Evolutionary conservation across 495 filamentous ascomycete species (phyloP).

Genomic region (Neurospora intermedia): DNA sequence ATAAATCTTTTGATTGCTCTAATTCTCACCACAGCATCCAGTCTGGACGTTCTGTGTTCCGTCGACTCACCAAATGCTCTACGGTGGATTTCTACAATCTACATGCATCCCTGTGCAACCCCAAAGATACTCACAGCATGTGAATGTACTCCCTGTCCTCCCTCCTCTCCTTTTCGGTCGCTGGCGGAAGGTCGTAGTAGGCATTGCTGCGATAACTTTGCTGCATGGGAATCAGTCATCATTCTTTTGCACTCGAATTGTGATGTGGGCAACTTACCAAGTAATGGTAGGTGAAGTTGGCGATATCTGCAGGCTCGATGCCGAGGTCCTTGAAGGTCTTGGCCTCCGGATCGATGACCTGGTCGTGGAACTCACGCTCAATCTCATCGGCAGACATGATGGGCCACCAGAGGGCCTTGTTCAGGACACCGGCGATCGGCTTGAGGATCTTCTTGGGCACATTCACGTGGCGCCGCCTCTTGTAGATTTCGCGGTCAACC

Average conservation of each 20-base stretch:
- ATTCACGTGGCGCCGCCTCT: slow-evolving; percentile 84
- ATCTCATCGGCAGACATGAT: slow-evolving; percentile 75
- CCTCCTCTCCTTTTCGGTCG: slow-evolving; percentile 84
- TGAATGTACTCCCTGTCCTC: slow-evolving; percentile 97
- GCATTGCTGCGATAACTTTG: slow-evolving; percentile 72
- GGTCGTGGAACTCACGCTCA: slow-evolving; percentile 89
- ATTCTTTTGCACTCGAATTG: background rate
- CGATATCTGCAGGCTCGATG: slow-evolving; percentile 76
- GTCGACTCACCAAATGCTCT: background rate
- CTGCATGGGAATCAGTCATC: slow-evolving; percentile 35
- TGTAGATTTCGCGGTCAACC: slow-evolving; percentile 86
- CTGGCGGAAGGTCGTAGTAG: slow-evolving; percentile 86
- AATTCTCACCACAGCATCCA: background rate
- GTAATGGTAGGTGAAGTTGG: slow-evolving; percentile 79
- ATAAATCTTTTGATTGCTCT: background rate
- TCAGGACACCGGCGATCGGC: slow-evolving; percentile 58
- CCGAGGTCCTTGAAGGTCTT: slow-evolving; percentile 94
- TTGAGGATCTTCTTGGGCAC: slow-evolving; percentile 70
- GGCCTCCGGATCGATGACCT: slow-evolving; percentile 77
- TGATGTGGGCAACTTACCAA: slow-evolving; percentile 50
- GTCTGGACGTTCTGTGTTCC: background rate
- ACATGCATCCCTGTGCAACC: background rate
- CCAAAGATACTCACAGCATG: slow-evolving; percentile 40
- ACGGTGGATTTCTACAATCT: background rate
- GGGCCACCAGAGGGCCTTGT: slow-evolving; percentile 80